These are phyloP conservation scores for Melaleuca alternifolia DNA, from an alignment of 345 rosid genomes.

Conservation along the genomic window DNA sequence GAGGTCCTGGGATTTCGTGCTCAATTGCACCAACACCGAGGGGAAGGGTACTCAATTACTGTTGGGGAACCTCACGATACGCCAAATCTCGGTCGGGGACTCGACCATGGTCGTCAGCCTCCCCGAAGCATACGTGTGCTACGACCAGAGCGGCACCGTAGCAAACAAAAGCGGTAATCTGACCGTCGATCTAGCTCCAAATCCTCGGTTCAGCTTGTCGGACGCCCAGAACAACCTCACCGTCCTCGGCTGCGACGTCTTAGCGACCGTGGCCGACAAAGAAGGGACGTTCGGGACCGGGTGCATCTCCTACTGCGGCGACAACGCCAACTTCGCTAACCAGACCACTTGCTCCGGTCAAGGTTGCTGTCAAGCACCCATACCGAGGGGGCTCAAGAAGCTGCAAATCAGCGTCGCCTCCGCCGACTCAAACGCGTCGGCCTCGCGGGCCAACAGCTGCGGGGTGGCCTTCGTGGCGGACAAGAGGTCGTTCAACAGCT, in stretches of 20 bases:
- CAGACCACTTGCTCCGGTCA: background rate
- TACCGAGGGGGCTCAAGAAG: background rate
- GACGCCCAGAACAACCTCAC: background rate
- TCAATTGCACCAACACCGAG: background rate
- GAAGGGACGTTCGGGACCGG: background rate
- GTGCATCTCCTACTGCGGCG: background rate
- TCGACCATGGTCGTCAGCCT: background rate
- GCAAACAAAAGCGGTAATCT: accelerated
- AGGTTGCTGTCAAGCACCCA: background rate
- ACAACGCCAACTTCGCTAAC: accelerated
- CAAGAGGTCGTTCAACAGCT: background rate
- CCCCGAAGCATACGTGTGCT: background rate
- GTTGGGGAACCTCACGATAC: background rate
- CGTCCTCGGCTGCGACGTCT: background rate
- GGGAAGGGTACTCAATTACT: background rate
- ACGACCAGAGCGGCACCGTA: accelerated
- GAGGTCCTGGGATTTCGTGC: accelerated
- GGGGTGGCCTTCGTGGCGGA: background rate
- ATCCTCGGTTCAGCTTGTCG: background rate
- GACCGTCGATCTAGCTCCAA: accelerated
- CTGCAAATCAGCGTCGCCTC: accelerated
- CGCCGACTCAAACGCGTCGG: background rate
- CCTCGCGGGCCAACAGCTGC: background rate
- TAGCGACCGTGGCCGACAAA: accelerated
- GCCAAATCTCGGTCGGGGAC: background rate